These are phyloP conservation scores for Nicotiana otophora DNA, from an alignment of 257 asterid genomes.

Conservation along the genomic window DNA sequence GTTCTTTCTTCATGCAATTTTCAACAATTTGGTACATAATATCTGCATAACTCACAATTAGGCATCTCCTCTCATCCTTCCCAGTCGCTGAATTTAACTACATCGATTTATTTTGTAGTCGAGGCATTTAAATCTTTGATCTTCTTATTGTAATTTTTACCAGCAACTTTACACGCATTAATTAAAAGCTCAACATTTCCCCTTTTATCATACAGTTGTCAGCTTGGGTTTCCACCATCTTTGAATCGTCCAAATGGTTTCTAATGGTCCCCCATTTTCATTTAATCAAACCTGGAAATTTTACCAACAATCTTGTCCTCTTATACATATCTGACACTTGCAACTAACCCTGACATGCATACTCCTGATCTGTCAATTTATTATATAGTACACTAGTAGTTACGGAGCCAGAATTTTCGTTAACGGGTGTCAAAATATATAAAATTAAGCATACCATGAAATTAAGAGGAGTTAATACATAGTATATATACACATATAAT, in stretches of 20 bases:
- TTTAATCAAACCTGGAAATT: not conserved
- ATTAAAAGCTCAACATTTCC: not conserved
- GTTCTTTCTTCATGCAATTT: too few species aligned
- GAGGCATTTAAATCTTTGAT: not conserved
- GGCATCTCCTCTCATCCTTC: not conserved
- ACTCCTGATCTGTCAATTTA: not conserved
- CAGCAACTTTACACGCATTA: not conserved
- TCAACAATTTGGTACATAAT: too few species aligned
- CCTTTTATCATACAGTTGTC: not conserved
- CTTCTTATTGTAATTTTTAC: not conserved
- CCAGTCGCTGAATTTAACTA: not conserved
- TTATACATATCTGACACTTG: not conserved
- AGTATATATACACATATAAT: too few species aligned
- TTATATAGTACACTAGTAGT: not conserved
- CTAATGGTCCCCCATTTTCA: not conserved
- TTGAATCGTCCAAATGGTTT: too few species aligned
- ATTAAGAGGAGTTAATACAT: too few species aligned
- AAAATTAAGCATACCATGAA: too few species aligned
- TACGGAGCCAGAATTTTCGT: too few species aligned
- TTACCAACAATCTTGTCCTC: conserved; percentile 2
- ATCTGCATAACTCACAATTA: not conserved
- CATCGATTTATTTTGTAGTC: not conserved
- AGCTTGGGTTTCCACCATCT: not conserved
- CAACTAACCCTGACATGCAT: not conserved
- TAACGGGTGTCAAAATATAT: too few species aligned